phyloP scores from a whole-genome alignment of 768 basidiomycete species.

The Chalciporus pseudorubinellus region DNA sequence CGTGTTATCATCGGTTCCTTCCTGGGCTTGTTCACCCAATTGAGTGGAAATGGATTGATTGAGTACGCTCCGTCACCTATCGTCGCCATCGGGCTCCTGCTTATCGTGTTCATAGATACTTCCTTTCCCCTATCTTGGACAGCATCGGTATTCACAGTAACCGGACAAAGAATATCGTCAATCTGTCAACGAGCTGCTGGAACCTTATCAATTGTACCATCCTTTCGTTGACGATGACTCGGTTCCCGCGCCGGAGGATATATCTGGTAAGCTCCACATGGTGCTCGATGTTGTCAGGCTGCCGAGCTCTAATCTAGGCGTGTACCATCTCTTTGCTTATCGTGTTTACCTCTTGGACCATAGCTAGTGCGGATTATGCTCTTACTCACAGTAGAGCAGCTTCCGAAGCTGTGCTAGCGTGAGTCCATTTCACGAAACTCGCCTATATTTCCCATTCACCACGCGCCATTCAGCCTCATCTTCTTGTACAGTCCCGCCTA shows the following conservation, averaged over 20 bases:
- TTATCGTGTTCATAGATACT: constrained; percentile 5
- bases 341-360: constrained; percentile 15
- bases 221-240: constrained; percentile 5
- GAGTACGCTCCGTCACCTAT: background rate
- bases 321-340: constrained; percentile 16
- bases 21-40: constrained; percentile 15
- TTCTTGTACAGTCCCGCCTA: constrained; percentile 18
- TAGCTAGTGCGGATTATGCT: constrained; percentile 20
- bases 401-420: constrained; percentile 12
- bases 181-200: constrained; percentile 13
- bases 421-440: background rate
- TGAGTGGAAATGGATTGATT: constrained; percentile 12
- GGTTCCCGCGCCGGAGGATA: constrained; percentile 17
- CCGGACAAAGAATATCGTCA: constrained; percentile 15
- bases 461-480: constrained; percentile 9
- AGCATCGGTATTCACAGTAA: constrained; percentile 22
- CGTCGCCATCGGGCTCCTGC: background rate
- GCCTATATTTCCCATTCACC: background rate
- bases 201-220: constrained; percentile 3
- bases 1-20: constrained; percentile 12
- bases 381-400: constrained; percentile 3
- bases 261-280: constrained; percentile 13
- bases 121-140: constrained; percentile 13
- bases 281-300: background rate
- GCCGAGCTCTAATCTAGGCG: background rate